Evolutionary conservation across 2,329 filamentous ascomycete genomes (phyloP), one percentile per base, ranked within the genome.

Genomic region (Hypoxylon sp.): DNA sequence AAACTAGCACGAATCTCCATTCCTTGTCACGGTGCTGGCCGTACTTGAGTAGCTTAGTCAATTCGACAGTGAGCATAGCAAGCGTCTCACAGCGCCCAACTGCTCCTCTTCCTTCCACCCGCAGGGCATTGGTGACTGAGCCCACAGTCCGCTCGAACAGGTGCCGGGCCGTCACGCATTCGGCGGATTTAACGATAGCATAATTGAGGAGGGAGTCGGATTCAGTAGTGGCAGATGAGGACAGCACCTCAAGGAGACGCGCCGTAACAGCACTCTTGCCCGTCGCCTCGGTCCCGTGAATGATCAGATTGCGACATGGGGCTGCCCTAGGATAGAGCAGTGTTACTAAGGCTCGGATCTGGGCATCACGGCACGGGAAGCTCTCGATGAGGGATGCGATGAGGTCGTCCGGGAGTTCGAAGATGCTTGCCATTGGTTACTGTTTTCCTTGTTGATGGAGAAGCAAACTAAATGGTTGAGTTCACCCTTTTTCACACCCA

Each of bases 221-320:
- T 16, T 27, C 23, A 19, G 37, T 32, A 7, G 11, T 14, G 14
- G 37, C 5, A 57, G 45, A 39, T 2, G 55, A 67, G 9, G 57
- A 74, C 11, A 86, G 80, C 0, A 76, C 74, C 27, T 84, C 75
- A 2, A 96, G 84, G 14, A 93, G 84, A 2, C 85, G 83, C 61
- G 84, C 83, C 2, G 90, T 83, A 53, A 97, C 85, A 50, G 87
- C 87, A 30, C 89, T 92, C 81, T 98, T 98, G 41, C 94, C 95
- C 0, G 94, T 97, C 1, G 93, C 91, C 74, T 94, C 90, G 29
- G 94, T 88, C 53, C 96, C 96, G 77, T 98, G 90, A 51, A 96
- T 79, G 21, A 97, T 88, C 9, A 97, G 78, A 65, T 92, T 91
- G 9, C 88, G 83, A 61, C 91, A 91, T 61, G 88, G 90, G 29